Percentiles rank a stretch among this genome's conserved stretches.
phyloP scores from a whole-genome alignment of 2,329 filamentous ascomycete species.

The Chrysoporthe puriensis region DNA sequence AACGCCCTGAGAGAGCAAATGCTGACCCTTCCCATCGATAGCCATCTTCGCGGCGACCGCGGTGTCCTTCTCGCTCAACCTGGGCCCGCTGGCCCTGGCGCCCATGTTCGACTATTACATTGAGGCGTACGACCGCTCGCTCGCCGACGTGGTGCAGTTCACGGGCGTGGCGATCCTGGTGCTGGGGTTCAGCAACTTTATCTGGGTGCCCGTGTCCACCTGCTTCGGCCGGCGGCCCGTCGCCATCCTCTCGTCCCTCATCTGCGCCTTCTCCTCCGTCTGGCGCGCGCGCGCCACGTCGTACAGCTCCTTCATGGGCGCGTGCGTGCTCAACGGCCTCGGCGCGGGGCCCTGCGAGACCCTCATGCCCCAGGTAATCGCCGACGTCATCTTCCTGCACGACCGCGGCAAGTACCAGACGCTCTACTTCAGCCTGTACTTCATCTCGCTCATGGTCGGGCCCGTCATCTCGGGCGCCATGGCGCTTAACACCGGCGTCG shows the following conservation, averaged over 20 bases:
- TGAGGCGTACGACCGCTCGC: constrained; percentile 54
- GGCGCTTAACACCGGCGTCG: constrained; percentile 61
- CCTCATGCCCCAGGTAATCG: constrained; percentile 64
- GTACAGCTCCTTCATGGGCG: constrained; percentile 68
- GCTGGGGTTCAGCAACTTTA: constrained; percentile 55
- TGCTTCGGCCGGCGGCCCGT: constrained; percentile 52
- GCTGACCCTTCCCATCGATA: neutral
- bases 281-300: constrained; percentile 59
- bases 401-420: constrained; percentile 61
- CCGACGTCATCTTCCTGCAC: constrained; percentile 67
- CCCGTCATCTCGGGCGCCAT: constrained; percentile 54
- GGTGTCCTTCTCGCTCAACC: constrained; percentile 48
- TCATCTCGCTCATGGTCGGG: constrained; percentile 61
- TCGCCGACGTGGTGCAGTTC: constrained; percentile 56
- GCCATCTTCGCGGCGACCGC: constrained; percentile 38
- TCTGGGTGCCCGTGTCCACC: constrained; percentile 55
- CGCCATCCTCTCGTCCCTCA: constrained; percentile 47
- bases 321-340: constrained; percentile 63
- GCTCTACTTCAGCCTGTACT: constrained; percentile 64
- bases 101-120: constrained; percentile 65
- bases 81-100: constrained; percentile 46
- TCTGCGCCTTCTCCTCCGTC: constrained; percentile 50
- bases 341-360: constrained; percentile 66
- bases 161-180: constrained; percentile 51
- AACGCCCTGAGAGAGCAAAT: neutral